These are phyloP conservation scores for Talaromyces atroroseus DNA, from an alignment of 2,329 filamentous ascomycete species.

Conservation along the genomic window DNA sequence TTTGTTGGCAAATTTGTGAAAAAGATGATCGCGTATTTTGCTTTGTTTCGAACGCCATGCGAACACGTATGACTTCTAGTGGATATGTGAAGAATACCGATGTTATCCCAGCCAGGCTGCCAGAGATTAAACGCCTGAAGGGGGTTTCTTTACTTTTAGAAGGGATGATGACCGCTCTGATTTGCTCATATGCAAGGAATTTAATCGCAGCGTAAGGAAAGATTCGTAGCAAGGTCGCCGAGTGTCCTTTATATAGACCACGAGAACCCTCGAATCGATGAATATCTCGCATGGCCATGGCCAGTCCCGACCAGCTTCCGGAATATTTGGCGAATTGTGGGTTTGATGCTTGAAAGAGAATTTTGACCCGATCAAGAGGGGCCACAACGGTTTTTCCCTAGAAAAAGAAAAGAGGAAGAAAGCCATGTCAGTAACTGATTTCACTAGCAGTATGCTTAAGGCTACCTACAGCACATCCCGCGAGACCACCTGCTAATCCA, in stretches of 20 bases:
- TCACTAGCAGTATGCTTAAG: not conserved
- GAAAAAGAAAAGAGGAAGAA: not conserved
- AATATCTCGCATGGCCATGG: conserved; percentile 78
- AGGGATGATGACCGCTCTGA: conserved; percentile 72
- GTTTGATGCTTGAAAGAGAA: conserved; percentile 93
- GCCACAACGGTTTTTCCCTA: conserved; percentile 94
- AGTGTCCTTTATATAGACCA: conserved; percentile 89
- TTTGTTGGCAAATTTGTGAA: conserved; percentile 71
- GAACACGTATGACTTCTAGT: conserved; percentile 84
- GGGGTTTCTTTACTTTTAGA: conserved; percentile 70
- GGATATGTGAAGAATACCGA: conserved; percentile 97
- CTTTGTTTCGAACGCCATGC: conserved; percentile 90
- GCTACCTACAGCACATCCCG: conserved; percentile 79
- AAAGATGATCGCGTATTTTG: conserved; percentile 64
- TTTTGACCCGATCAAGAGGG: conserved; percentile 95
- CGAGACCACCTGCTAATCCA: conserved; percentile 79
- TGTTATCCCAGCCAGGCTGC: conserved; percentile 61
- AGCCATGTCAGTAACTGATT: not conserved
- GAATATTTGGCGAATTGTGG: conserved; percentile 92
- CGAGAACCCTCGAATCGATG: conserved; percentile 65
- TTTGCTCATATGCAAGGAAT: conserved; percentile 95
- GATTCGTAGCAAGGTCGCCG: conserved; percentile 85
- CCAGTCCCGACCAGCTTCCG: conserved; percentile 78
- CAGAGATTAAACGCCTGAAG: conserved; percentile 55
- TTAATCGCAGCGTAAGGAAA: conserved; percentile 98